Conservation (phyloP, 768 basidiomycete genomes). For the Hericium erinaceus region DNA sequence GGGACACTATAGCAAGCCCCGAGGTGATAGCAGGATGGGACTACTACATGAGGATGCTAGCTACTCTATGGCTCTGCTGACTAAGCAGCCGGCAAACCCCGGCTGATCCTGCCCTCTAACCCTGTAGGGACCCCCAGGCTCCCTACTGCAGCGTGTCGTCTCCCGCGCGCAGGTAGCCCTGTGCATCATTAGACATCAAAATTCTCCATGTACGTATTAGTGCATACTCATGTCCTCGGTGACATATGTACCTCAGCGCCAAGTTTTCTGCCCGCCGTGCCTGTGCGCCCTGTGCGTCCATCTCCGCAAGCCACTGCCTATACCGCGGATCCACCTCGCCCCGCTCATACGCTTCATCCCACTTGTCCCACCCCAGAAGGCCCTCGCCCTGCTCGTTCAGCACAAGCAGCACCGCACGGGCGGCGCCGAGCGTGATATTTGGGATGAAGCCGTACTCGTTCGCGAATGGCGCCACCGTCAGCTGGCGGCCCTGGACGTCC, state of each 20-base stretch:
- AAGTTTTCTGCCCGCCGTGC: not conserved
- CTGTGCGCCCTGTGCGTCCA: not conserved
- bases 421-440: conserved; percentile 39
- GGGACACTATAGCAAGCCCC: too few species aligned
- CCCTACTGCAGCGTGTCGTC: not conserved
- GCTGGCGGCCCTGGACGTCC: conserved; percentile 76
- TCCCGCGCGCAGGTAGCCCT: not conserved
- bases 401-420: conserved; percentile 44
- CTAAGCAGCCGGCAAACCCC: too few species aligned
- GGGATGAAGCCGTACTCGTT: conserved; percentile 58
- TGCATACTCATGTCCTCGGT: not conserved
- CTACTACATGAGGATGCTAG: too few species aligned
- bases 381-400: conserved; percentile 33
- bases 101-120: too few species aligned
- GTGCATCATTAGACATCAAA: not conserved
- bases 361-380: conserved; percentile 11
- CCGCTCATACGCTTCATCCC: conserved; percentile 28
- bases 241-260: not conserved
- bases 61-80: too few species aligned
- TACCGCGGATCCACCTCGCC: not conserved
- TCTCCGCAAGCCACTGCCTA: not conserved
- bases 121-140: too few species aligned
- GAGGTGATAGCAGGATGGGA: too few species aligned
- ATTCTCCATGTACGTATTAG: not conserved
- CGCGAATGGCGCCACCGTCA: conserved; percentile 62